Evolutionary conservation across 2,329 filamentous ascomycete genomes (phyloP), one percentile per base, ranked within the genome.

Genomic region (Penicillium occitanis): DNA sequence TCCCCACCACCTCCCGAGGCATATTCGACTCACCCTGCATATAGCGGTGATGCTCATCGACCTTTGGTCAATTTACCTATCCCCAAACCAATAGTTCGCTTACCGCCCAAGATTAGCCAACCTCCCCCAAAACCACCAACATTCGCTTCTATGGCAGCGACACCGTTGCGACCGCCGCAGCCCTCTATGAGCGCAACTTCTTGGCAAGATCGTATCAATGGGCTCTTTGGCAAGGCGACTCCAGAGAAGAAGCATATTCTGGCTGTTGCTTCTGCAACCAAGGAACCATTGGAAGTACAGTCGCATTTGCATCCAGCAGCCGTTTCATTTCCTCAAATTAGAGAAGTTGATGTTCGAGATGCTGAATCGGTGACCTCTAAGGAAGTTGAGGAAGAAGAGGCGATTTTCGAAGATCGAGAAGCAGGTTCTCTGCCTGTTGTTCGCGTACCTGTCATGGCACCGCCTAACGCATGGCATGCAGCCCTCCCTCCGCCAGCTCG

Each of bases 181-280:
- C 76, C 79, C 60, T 73, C 82, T 66, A 77, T 82, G 61, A 82
- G 78, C 67, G 79, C 80, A 17, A 81, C 82, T 60, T 78, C 79
- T 7, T 94, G 93, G 93, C 92, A 96, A 76, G 89, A 91, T 71
- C 88, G 88, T 72, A 93, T 97, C 76, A 93, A 96, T 76, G 89
- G 85, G 55, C 84, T 97, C 53, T 83, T 89, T 70, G 87, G 87
- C n/a, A 93, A 90, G 74, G 74, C 74, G 14, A 69, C 74, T 6
- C 22, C 63, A 30, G 82, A 84, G 55, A 88, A 85, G 71, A 83
- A 85, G 66, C 82, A 75, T 73, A 79, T 81, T 64, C 74, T 90
- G 65, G 85, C 86, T 60, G 85, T 91, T 46, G 85, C 90, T 68
- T 88, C 89, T 59, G 86, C 88, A 25, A 91, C 88, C 70, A 90